phyloP scores from a whole-genome alignment of 2,329 filamentous ascomycete genomes.

The Alternaria brassicae region DNA sequence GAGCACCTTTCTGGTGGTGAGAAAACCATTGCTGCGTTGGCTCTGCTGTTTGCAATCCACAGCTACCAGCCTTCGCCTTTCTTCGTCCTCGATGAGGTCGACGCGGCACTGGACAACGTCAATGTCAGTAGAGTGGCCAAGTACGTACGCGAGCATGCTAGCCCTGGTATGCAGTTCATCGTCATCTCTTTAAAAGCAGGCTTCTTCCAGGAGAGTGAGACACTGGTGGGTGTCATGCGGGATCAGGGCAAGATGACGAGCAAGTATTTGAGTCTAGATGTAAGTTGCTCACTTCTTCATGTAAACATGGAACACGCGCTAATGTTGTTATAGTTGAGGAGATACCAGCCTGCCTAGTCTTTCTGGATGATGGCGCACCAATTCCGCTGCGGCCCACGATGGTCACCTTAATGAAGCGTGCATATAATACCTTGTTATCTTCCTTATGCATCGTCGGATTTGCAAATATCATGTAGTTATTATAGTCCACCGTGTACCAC shows the following conservation, averaged over 20 bases:
- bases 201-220: slow-evolving; percentile 95
- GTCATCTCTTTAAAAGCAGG: slow-evolving; percentile 96
- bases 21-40: slow-evolving; percentile 97
- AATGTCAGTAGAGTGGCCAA: slow-evolving; percentile 96
- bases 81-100: slow-evolving; percentile 97
- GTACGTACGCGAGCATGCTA: slow-evolving; percentile 92
- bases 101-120: slow-evolving; percentile 96
- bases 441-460: neutral
- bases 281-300: slow-evolving; percentile 61
- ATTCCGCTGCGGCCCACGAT: neutral
- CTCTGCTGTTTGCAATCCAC: slow-evolving; percentile 96
- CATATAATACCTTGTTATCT: neutral
- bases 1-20: slow-evolving; percentile 96
- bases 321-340: slow-evolving; percentile 12
- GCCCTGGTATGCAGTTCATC: slow-evolving; percentile 98
- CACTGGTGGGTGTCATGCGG: slow-evolving; percentile 91
- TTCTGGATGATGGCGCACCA: neutral
- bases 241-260: slow-evolving; percentile 94
- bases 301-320: neutral
- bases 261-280: slow-evolving; percentile 90
- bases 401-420: neutral
- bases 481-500: neutral
- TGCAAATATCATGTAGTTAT: neutral
- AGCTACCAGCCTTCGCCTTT: slow-evolving; percentile 95
- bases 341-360: slow-evolving; percentile 6